Conservation (phyloP, 768 basidiomycete genomes). For the Russula olivacea region DNA sequence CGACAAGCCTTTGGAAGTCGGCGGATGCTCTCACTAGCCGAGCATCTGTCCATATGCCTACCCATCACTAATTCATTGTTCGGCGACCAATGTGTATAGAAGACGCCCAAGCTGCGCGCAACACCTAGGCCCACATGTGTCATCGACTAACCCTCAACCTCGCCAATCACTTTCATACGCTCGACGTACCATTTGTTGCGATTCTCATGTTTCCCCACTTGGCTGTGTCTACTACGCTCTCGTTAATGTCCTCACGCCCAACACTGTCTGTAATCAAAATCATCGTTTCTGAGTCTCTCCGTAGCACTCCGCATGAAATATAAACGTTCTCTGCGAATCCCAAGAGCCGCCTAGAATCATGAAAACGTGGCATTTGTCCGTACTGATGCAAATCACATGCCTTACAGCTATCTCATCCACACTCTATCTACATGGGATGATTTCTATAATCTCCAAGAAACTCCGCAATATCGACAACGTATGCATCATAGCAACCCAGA, state of each 20-base stretch:
- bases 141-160: too few relatives aligned
- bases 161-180: not conserved
- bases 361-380: not conserved
- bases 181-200: not conserved
- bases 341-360: not conserved
- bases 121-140: too few relatives aligned
- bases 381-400: not conserved
- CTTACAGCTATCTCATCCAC: not conserved
- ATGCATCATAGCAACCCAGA: not conserved
- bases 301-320: not conserved
- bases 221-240: not conserved
- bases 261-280: not conserved
- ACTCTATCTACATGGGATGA: not conserved
- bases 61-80: slow-evolving; percentile 46
- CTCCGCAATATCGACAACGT: not conserved
- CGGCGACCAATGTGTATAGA: not conserved
- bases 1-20: slow-evolving; percentile 86
- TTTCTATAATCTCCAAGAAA: not conserved
- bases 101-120: too few relatives aligned
- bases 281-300: not conserved
- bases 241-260: not conserved
- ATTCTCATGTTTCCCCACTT: not conserved
- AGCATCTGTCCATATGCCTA: slow-evolving; percentile 86
- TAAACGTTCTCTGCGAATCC: not conserved
- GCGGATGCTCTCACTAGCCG: slow-evolving; percentile 76